Evolutionary conservation across 1,139 yeast genomes (phyloP).

Genomic region (Kodamaea derodonti): DNA sequence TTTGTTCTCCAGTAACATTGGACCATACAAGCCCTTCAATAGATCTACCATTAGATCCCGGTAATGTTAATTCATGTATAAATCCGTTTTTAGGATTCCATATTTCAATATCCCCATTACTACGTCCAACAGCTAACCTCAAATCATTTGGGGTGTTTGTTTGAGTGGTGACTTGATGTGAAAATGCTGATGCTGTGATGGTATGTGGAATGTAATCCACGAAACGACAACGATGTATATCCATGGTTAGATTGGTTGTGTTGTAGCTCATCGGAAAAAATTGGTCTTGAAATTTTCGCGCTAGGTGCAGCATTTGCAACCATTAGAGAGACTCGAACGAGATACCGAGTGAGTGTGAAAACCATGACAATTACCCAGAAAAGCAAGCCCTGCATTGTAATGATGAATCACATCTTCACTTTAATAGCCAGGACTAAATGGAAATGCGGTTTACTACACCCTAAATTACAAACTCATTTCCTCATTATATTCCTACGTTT

Average conservation of each 20-base stretch:
- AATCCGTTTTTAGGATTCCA: conserved; percentile 82
- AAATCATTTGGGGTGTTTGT: conserved; percentile 55
- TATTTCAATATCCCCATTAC: conserved; percentile 92
- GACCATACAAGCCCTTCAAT: conserved; percentile 91
- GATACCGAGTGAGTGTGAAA: no score
- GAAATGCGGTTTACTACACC: no score
- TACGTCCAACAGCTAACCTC: conserved; percentile 86
- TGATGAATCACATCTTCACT: no score
- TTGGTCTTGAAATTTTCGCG: conserved; percentile 4
- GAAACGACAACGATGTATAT: conserved; percentile 88
- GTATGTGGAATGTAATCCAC: conserved; percentile 87
- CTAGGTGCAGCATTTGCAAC: no score
- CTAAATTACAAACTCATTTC: no score
- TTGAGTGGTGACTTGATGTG: conserved; percentile 54
- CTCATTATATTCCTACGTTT: no score
- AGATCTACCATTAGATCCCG: conserved; percentile 79
- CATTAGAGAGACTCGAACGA: no score
- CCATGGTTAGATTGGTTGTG: conserved; percentile 35
- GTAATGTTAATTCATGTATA: conserved; percentile 57
- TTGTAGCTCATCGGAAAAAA: conserved; percentile 2
- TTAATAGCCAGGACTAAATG: no score
- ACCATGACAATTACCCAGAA: no score
- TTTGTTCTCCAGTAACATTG: conserved; percentile 31
- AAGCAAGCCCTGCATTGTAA: no score
- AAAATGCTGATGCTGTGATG: conserved; percentile 79